Evolutionary conservation across 352 stramenopile species (phyloP).

Genomic region (Phytopythium aichiense): DNA sequence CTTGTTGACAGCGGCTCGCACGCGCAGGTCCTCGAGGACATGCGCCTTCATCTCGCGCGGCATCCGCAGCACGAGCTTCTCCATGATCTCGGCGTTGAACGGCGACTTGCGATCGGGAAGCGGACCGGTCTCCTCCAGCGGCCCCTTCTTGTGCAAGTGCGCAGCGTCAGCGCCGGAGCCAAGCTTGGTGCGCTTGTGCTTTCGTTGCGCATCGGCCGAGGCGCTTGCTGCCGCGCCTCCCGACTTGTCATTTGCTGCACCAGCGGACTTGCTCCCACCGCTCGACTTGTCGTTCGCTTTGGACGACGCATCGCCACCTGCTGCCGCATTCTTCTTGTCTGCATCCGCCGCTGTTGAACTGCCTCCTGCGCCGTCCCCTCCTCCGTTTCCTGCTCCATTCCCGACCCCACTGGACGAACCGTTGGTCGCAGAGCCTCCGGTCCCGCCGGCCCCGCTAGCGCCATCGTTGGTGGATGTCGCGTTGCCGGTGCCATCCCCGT

Average conservation of each 20-base stretch:
- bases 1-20: conserved; percentile 49
- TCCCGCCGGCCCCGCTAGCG: not conserved
- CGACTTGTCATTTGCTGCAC: conserved; percentile 12
- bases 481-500: conserved; percentile 9
- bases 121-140: conserved; percentile 52
- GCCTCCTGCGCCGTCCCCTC: not conserved
- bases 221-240: conserved; percentile 7
- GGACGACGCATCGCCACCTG: conserved; percentile 17
- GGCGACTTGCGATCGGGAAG: conserved; percentile 62
- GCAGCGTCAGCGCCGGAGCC: conserved; percentile 5
- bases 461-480: not conserved
- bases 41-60: conserved; percentile 61
- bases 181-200: conserved; percentile 50
- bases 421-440: not conserved
- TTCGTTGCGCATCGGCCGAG: conserved; percentile 39
- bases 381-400: not conserved
- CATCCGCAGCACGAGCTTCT: conserved; percentile 77
- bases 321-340: conserved; percentile 39
- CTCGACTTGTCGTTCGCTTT: conserved; percentile 3
- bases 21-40: conserved; percentile 56
- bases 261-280: not conserved
- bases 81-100: conserved; percentile 70
- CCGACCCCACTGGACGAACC: conserved; percentile 12
- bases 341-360: conserved; percentile 15
- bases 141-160: conserved; percentile 38